Evolutionary conservation across 768 basidiomycete genomes (phyloP).

Genomic region (Xerocomellus dryophilus): DNA sequence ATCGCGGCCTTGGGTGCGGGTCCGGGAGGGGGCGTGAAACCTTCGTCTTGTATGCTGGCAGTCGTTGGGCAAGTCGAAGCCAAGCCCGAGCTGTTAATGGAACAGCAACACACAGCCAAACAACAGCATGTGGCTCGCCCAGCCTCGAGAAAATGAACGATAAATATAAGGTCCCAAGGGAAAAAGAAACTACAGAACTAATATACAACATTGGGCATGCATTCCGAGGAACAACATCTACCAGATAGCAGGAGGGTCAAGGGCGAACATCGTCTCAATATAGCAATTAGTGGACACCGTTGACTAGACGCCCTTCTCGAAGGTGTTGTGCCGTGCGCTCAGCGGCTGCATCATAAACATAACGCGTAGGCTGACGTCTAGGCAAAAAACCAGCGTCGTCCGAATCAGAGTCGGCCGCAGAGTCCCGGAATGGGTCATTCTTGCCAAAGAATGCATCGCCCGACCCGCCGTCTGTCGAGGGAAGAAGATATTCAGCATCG

Average conservation of each 20-base stretch:
- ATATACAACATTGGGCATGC: conserved; percentile 25
- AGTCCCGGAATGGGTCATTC: conserved; percentile 34
- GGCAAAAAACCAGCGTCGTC: conserved; percentile 40
- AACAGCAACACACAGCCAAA: conserved; percentile 25
- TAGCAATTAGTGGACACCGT: conserved; percentile 44
- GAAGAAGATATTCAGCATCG: not conserved
- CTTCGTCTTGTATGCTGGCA: not conserved
- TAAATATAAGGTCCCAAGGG: conserved; percentile 24
- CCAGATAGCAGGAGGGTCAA: conserved; percentile 6
- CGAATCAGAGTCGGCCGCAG: conserved; percentile 46
- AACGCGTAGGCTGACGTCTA: conserved; percentile 53
- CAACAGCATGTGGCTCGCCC: conserved; percentile 15
- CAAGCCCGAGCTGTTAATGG: not conserved
- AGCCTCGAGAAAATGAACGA: conserved; percentile 3
- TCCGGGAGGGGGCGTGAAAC: not conserved
- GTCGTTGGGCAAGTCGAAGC: conserved; percentile 9
- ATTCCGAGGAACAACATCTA: conserved; percentile 15
- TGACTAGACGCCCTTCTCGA: conserved; percentile 42
- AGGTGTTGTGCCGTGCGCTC: conserved; percentile 69
- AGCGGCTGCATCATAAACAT: conserved; percentile 91
- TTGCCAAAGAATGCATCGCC: conserved; percentile 54
- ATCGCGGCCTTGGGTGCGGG: conserved; percentile 7
- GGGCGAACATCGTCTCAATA: not conserved
- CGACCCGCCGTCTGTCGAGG: conserved; percentile 42
- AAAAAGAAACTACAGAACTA: conserved; percentile 19